These are phyloP conservation scores for Agroathelia rolfsii DNA, from an alignment of 1,284 basidiomycete species.

Conservation along the genomic window DNA sequence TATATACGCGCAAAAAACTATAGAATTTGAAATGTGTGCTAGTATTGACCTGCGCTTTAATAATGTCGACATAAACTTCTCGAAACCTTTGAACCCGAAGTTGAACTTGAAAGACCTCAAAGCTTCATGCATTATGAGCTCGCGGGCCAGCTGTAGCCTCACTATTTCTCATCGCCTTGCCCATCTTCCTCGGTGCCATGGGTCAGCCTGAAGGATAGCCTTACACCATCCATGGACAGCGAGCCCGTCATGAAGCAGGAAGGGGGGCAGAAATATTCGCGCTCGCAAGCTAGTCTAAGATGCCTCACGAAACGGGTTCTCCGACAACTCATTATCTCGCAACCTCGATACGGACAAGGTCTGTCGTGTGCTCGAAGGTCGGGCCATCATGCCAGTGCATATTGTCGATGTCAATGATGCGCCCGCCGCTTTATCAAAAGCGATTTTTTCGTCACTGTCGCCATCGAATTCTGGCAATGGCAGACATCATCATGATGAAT, in stretches of 20 bases:
- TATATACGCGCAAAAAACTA: no score
- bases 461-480: no score
- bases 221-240: constrained; percentile 8
- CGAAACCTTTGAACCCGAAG: no score
- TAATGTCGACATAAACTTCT: no score
- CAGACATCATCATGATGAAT: no score
- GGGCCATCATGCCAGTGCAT: constrained; percentile 62
- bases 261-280: constrained; percentile 31
- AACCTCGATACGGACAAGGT: constrained; percentile 66
- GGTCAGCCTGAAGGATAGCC: constrained; percentile 9
- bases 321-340: constrained; percentile 25
- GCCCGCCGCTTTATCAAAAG: background rate
- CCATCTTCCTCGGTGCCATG: constrained; percentile 8
- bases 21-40: no score
- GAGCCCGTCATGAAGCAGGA: constrained; percentile 10
- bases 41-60: no score
- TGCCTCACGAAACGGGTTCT: constrained; percentile 78
- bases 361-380: constrained; percentile 64
- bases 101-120: no score
- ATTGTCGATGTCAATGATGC: constrained; percentile 39
- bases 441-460: constrained; percentile 4
- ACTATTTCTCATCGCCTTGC: constrained; percentile 33
- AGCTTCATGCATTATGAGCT: no score
- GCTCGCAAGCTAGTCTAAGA: constrained; percentile 59
- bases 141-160: constrained; percentile 42